Evolutionary conservation across 2,329 filamentous ascomycete species (phyloP), one percentile per base, ranked within the genome.

Genomic region (Paraphoma sp.): DNA sequence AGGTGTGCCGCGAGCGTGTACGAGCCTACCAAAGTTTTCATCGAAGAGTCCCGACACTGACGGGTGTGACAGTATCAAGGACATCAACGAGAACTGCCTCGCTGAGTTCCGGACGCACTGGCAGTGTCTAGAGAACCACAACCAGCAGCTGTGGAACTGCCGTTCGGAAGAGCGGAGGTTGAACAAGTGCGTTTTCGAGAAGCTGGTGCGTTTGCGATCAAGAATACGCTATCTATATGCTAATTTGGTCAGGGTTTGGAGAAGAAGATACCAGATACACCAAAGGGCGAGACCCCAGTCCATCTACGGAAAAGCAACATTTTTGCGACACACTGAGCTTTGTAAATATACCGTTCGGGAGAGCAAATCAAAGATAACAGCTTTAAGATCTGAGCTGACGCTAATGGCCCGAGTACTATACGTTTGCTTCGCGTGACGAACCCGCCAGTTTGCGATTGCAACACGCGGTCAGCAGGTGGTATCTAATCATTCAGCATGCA

Each of bases 121-220:
- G 93, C 85, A 92, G 72, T 99, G 95, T 75, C 85, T 99, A 56
- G 95, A 99, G 75, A 89, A 96, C 82, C 93, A 96, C 83, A 99
- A 99, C 84, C 95, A 99, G 75, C 92, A 97, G 80, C 83, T 98
- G 57, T 99, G 92, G 90, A 92, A 98, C 75, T 99, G 95, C 83
- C 87, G 95, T 70, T 88, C 88, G 72, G 83, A 86, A 63, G 95
- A 99, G 84, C 89, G 92, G 86, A 89, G 89, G 76, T 83, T 99
- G 71, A 99, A 97, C 84, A 90, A 89, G 81, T 99, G 95, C 80
- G 93, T 97, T 47, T 98, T 91, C 76, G 89, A 97, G 67, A 98
- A 97, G 78, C 80, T 99, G 82, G 95, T 99, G 83, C 60, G 90
- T 83, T 10, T 33, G 38, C 1, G n/a, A 46, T n/a, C 14, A 45